phyloP scores from a whole-genome alignment of 495 filamentous ascomycete species.

The Echria macrotheca region DNA sequence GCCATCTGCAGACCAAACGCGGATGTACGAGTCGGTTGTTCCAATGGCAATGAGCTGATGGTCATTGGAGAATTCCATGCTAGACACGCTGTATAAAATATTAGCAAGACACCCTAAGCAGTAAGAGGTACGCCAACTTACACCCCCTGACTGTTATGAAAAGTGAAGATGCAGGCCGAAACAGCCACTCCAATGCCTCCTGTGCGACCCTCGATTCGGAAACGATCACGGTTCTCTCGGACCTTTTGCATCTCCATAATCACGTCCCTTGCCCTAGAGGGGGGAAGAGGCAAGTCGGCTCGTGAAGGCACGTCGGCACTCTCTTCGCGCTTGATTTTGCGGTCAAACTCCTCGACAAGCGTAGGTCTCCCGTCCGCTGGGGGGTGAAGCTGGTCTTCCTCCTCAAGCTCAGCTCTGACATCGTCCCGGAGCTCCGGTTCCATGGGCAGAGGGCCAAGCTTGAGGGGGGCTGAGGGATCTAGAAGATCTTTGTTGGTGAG shows the following conservation, averaged over 20 bases:
- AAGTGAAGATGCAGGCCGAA: slow-evolving; percentile 92
- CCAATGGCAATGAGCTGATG: slow-evolving; percentile 77
- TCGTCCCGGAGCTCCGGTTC: slow-evolving; percentile 74
- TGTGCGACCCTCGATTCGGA: slow-evolving; percentile 72
- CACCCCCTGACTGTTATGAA: slow-evolving; percentile 91
- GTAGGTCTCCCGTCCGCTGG: slow-evolving; percentile 58
- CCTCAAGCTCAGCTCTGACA: slow-evolving; percentile 73
- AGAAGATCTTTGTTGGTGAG: slow-evolving; percentile 69
- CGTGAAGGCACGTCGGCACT: slow-evolving; percentile 75
- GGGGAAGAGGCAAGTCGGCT: slow-evolving; percentile 74
- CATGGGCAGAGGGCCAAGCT: slow-evolving; percentile 73
- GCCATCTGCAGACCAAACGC: slow-evolving; percentile 84
- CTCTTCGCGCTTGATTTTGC: slow-evolving; percentile 81
- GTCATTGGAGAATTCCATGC: slow-evolving; percentile 89
- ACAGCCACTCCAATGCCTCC: slow-evolving; percentile 74
- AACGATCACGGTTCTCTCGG: slow-evolving; percentile 87
- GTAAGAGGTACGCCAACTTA: slow-evolving; percentile 37
- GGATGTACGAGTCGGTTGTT: slow-evolving; percentile 89
- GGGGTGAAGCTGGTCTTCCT: slow-evolving; percentile 68
- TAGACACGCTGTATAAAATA: slow-evolving; percentile 62
- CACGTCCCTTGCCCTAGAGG: slow-evolving; percentile 80
- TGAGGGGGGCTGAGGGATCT: slow-evolving; percentile 52
- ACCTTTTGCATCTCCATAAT: slow-evolving; percentile 91
- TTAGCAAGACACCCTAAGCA: slow-evolving; percentile 9
- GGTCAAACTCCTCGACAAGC: slow-evolving; percentile 72